A percentile compares a stretch with the other conserved stretches of the same genome.
Conservation (phyloP, 2,329 filamentous ascomycete species). For the Chlorencoelia australis region DNA sequence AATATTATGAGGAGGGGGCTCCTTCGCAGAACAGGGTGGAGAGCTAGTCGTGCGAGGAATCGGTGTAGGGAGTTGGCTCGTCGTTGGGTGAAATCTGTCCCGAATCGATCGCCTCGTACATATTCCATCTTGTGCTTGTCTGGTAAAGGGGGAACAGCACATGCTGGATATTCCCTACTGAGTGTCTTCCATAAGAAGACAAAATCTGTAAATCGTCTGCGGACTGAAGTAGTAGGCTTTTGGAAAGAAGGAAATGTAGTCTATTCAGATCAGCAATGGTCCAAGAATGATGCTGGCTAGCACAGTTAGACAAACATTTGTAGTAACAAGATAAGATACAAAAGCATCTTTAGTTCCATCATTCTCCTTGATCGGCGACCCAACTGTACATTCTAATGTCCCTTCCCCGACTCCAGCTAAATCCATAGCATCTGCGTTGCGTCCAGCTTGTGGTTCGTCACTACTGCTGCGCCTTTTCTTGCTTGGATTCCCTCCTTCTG, state of each 20-base stretch:
- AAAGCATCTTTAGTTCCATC: constrained; percentile 95
- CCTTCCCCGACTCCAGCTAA: constrained; percentile 59
- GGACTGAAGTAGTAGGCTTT: constrained; percentile 65
- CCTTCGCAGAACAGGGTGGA: constrained; percentile 82
- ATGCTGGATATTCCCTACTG: constrained; percentile 76
- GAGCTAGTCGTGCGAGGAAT: constrained; percentile 74
- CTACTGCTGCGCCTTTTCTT: constrained; percentile 9
- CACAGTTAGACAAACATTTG: constrained; percentile 50
- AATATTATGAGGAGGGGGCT: constrained; percentile 78
- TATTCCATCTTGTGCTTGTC: constrained; percentile 99
- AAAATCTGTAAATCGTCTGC: constrained; percentile 94
- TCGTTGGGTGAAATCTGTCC: constrained; percentile 79
- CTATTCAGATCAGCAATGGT: constrained; percentile 35
- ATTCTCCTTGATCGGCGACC: constrained; percentile 83
- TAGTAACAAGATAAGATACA: constrained; percentile 90
- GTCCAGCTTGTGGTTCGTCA: constrained; percentile 22
- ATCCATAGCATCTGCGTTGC: constrained; percentile 35
- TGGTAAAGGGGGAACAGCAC: constrained; percentile 85
- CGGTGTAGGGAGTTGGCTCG: constrained; percentile 84
- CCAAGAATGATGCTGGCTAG: constrained; percentile 1
- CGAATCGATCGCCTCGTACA: constrained; percentile 91
- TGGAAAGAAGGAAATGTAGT: constrained; percentile 93
- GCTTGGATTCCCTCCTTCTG: constrained; percentile 16
- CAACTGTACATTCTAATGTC: constrained; percentile 72
- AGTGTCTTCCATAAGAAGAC: constrained; percentile 92